Evolutionary conservation across 192 early-diverging fungal species (phyloP).

Genomic region (Glomus cerebriforme): DNA sequence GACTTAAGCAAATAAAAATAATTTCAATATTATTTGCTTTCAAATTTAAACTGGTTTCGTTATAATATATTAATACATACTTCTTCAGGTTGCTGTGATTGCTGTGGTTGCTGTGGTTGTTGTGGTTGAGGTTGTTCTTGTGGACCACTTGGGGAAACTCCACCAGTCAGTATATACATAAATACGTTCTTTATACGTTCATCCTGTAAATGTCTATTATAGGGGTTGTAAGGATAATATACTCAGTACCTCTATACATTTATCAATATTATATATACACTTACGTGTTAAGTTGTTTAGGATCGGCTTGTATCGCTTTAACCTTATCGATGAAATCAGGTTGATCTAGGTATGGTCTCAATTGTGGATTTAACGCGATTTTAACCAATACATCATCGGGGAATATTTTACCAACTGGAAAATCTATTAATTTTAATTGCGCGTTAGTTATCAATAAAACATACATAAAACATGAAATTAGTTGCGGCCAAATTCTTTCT

Average conservation of each 20-base stretch:
- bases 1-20: background rate
- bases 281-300: conserved; percentile 58
- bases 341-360: conserved; percentile 69
- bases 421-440: conserved; percentile 7
- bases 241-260: background rate
- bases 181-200: conserved; percentile 79
- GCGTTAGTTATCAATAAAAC: no score
- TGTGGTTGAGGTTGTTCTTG: conserved; percentile 30
- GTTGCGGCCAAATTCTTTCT: background rate
- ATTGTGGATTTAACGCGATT: conserved; percentile 83
- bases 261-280: conserved; percentile 38
- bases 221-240: no score
- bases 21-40: background rate
- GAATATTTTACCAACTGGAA: conserved; percentile 65
- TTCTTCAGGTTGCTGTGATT: background rate
- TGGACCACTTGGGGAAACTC: conserved; percentile 55
- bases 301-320: conserved; percentile 74
- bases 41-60: no score
- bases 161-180: conserved; percentile 67
- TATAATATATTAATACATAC: background rate
- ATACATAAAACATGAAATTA: no score
- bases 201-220: conserved; percentile 58
- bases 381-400: conserved; percentile 74
- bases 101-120: conserved; percentile 33
- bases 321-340: conserved; percentile 77